Conservation (phyloP, 2,329 filamentous ascomycete genomes). For the Aspergillus neoniger region DNA sequence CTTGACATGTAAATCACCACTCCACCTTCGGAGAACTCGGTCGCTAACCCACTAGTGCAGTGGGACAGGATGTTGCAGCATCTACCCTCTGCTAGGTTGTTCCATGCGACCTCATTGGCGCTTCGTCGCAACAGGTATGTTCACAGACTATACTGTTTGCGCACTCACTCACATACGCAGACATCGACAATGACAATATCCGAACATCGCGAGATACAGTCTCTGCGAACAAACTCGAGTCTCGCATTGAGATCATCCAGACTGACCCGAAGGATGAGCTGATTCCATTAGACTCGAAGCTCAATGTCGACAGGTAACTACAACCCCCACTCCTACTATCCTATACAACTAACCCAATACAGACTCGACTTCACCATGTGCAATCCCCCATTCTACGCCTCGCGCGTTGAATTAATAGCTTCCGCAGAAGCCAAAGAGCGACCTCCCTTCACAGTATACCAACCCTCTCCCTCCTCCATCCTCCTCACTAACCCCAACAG, state of each 20-base stretch:
- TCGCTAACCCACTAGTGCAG: constrained; percentile 37
- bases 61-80: constrained; percentile 86
- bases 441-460: constrained; percentile 69
- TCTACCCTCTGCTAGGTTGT: constrained; percentile 84
- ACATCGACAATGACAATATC: constrained; percentile 74
- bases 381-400: constrained; percentile 93
- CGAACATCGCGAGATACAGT: constrained; percentile 69
- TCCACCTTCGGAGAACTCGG: neutral
- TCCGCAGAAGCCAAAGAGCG: constrained; percentile 67
- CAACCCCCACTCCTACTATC: neutral
- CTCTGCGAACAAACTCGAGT: constrained; percentile 62
- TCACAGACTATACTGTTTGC: neutral
- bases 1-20: constrained; percentile 65
- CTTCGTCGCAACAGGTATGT: constrained; percentile 66
- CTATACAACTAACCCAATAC: constrained; percentile 6
- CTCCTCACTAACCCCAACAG: constrained; percentile 24
- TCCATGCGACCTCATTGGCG: constrained; percentile 68
- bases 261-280: constrained; percentile 57
- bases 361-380: constrained; percentile 83
- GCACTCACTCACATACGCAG: constrained; percentile 39
- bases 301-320: constrained; percentile 28
- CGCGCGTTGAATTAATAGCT: constrained; percentile 65
- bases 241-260: constrained; percentile 65
- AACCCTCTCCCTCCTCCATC: too few relatives aligned
- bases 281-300: constrained; percentile 61